Evolutionary conservation across 371 early-diverging fungal species (phyloP).

Genomic region (Zopfochytrium polystomum): DNA sequence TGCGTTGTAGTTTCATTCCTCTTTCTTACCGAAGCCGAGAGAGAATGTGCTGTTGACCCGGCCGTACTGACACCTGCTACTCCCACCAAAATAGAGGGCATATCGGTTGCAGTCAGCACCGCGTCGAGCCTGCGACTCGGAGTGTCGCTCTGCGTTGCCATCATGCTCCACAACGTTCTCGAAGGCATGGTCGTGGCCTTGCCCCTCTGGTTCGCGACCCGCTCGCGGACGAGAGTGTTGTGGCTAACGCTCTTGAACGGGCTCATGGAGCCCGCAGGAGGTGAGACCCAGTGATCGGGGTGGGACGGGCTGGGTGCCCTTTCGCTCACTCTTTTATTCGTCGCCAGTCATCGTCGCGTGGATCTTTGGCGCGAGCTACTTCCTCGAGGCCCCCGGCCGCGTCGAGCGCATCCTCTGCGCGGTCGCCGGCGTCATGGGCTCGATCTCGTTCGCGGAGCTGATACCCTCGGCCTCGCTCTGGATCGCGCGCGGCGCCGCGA

Average conservation of each 20-base stretch:
- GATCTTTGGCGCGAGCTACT: slow-evolving; percentile 9
- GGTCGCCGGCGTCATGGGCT: slow-evolving; percentile 46
- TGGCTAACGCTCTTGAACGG: slow-evolving; percentile 30
- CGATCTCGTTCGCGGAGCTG: slow-evolving; percentile 41
- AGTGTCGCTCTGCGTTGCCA: slow-evolving; percentile 24
- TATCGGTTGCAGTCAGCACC: slow-evolving; percentile 27
- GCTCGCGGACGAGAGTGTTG: slow-evolving; percentile 16
- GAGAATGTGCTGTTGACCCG: not conserved
- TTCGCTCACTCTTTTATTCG: too few relatives aligned
- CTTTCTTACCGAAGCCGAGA: not conserved
- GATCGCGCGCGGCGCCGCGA: slow-evolving; percentile 11
- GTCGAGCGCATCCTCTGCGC: slow-evolving; percentile 21
- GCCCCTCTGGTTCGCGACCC: slow-evolving; percentile 28
- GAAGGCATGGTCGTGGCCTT: slow-evolving; percentile 38
- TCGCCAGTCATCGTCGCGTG: slow-evolving; percentile 26
- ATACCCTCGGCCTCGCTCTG: slow-evolving; percentile 30
- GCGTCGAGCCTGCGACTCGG: slow-evolving; percentile 26
- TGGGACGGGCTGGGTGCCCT: too few relatives aligned
- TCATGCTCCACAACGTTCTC: slow-evolving; percentile 34
- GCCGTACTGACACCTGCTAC: not conserved
- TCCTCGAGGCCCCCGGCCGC: slow-evolving; percentile 12
- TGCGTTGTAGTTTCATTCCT: not conserved
- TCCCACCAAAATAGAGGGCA: slow-evolving; percentile 33
- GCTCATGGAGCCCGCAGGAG: slow-evolving; percentile 32
- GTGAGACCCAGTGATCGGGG: too few relatives aligned